Conservation (phyloP, 495 filamentous ascomycete species). For the Chaetomidium leptoderma region DNA sequence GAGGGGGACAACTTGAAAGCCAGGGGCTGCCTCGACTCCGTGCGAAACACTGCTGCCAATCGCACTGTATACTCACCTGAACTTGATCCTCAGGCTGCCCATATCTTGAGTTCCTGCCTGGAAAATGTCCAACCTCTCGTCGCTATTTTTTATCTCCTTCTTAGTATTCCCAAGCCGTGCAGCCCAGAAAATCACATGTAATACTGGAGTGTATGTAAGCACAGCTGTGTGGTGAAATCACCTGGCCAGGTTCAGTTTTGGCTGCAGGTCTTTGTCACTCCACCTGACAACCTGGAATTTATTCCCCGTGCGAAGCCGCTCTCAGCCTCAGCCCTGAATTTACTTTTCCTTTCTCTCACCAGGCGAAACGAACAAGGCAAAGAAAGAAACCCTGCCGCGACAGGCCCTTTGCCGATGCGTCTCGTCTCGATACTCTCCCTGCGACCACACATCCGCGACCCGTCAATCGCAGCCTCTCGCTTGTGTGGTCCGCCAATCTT, state of each 20-base stretch:
- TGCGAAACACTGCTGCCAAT: neutral
- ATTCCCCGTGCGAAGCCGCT: neutral
- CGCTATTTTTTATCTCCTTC: too few species aligned
- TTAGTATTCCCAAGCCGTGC: too few species aligned
- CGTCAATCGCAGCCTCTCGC: neutral
- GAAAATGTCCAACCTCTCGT: too few species aligned
- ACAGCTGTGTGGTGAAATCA: too few species aligned
- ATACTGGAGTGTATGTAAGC: too few species aligned
- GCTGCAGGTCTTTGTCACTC: neutral
- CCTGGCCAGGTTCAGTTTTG: too few species aligned
- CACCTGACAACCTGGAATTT: too few species aligned
- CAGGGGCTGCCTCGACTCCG: neutral
- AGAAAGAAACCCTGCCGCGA: neutral
- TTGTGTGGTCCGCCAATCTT: neutral
- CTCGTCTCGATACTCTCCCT: neutral
- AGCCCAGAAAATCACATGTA: too few species aligned
- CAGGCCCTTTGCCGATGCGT: conserved; percentile 1
- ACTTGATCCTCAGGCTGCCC: too few species aligned
- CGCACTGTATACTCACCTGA: neutral
- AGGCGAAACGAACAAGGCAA: neutral
- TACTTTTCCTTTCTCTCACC: neutral
- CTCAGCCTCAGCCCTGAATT: neutral
- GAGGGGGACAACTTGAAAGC: too few species aligned
- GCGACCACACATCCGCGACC: conserved; percentile 4
- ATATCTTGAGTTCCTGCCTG: too few species aligned